Evolutionary conservation across 257 asterid genomes (phyloP), one percentile per base, ranked within the genome.

Genomic region (Fraxinus anomala): DNA sequence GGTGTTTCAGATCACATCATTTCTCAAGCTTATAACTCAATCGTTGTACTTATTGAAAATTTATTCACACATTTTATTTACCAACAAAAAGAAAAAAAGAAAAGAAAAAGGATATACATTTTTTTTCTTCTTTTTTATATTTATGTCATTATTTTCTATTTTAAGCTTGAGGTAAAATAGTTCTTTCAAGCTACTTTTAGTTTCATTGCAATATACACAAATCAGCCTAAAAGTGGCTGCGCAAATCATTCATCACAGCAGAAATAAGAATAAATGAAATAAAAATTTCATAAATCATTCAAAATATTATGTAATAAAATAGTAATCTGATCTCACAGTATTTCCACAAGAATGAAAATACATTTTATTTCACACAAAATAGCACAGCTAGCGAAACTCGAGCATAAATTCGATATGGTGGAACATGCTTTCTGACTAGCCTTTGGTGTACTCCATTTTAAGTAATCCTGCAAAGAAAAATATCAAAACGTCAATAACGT

Each of bases 321-420:
- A 26, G 19, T 4, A 33, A 33, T 33, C 6, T 23, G 23, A 24
- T 61, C 16, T 61, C 68, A n/a, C 13, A 21, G 19, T 26, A 72
- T 72, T 42, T 72, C 4, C 75, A 72, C 13, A 72, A 21, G 21
- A 36, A 14, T 0, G 17, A 78, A 42, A 72, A 26, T 44, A 63
- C 74, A 61, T 42, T 71, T 79, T 76, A 79, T 79, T 79, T 49
- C 23, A 66, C 77, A 72, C 73, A 69, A 65, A 72, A 61, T 30
- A 79, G 12, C 51, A 73, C 24, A 72, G 42, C 4, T 13, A 61
- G 36, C 14, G 13, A 13, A 36, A 68, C 70, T 49, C 36, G 0
- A 13, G 54, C 17, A 76, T 10, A 76, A 6, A 61, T 16, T 3
- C 59, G 6, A 47, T 47, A 47, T 47, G 56, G 56, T 59, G 8